A percentile compares a stretch with the other conserved stretches of the same genome.
These are phyloP conservation scores for Metschnikowia hibisci DNA, from an alignment of 805 yeast genomes.

Conservation along the genomic window DNA sequence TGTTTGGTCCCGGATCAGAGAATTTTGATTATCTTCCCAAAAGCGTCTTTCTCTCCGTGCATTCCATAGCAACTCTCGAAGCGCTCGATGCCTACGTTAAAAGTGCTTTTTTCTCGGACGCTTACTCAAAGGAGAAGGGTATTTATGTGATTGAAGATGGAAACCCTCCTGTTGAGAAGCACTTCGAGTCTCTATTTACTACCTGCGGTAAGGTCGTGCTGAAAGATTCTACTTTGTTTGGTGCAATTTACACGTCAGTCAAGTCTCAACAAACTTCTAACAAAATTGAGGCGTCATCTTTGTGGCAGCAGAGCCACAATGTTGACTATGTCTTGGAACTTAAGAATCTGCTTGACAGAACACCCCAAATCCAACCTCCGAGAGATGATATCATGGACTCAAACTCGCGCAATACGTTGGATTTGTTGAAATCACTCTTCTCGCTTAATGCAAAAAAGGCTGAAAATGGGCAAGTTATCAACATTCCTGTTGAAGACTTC, in stretches of 20 bases:
- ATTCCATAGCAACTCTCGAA: conserved; percentile 58
- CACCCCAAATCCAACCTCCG: neutral
- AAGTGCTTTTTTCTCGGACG: conserved; percentile 6
- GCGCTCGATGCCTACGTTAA: conserved; percentile 45
- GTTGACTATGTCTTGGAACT: conserved; percentile 35
- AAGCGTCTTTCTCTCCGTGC: conserved; percentile 45
- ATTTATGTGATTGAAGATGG: neutral
- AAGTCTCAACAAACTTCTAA: conserved; percentile 35
- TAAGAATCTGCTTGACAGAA: neutral
- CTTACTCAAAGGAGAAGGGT: conserved; percentile 1
- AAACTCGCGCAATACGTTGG: conserved; percentile 39
- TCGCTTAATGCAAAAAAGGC: conserved; percentile 28
- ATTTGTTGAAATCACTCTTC: conserved; percentile 46
- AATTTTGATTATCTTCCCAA: conserved; percentile 18
- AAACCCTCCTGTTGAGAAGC: neutral
- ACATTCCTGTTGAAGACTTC: conserved; percentile 35
- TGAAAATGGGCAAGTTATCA: conserved; percentile 15
- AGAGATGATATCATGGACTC: conserved; percentile 24
- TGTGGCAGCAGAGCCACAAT: conserved; percentile 60
- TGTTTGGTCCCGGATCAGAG: conserved; percentile 15
- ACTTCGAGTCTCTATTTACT: conserved; percentile 45
- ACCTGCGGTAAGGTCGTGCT: conserved; percentile 58
- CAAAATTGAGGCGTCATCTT: conserved; percentile 40
- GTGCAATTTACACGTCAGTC: conserved; percentile 58
- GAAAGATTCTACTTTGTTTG: conserved; percentile 67